Base-by-base conservation (phyloP, 73 alveolate genomes). In the Stentor coeruleus region DNA sequence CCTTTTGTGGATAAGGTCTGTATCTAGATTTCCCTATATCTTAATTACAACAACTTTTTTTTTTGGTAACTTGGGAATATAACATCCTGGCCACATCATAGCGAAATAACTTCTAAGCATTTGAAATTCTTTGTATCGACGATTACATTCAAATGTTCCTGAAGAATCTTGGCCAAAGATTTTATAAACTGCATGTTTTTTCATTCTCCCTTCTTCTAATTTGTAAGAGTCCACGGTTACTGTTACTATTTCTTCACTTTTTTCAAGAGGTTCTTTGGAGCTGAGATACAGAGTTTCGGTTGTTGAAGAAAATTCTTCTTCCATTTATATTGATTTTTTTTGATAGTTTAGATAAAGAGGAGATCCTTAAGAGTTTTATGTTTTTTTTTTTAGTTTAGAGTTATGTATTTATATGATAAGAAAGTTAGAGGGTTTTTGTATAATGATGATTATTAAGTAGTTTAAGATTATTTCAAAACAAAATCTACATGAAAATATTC, bases 111-210 rank as follows among this genome's bases (percentile, higher is more conserved):
- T 82, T 86, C 99, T 93, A 73, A 96, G 85, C 76, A 86, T 84
- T 91, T 82, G 89, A 83, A 96, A 96, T 72, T 96, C 99, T 73
- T 89, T 90, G 83, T 90, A 96, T 81, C 99, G 89, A 72, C 98
- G 87, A 81, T 35, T 38, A 26, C 41, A 39, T 14, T 81, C 86
- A 58, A 86, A 86, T 3, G 57, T 39, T 35, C 92, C 92, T 40
- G 77, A 38, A 58, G 76, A 55, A 38, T 86, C 92, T 36, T 35
- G 37, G 0, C 92, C 92, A 36, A 33, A 38, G 30, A 86, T 49
- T 2, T 40, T 72, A 39, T 82, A 86, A 11, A 58, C 77, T 26
- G 85, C 87, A 81, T 66, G 39, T 55, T 86, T 86, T 0, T 82
- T 57, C 28, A 86, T 38, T 60, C 86, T 79, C 33, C 74, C 84